A percentile compares a stretch with the other conserved stretches of the same genome.
Conservation (phyloP, 2,329 filamentous ascomycete genomes). For the Penicillium vulpinum region DNA sequence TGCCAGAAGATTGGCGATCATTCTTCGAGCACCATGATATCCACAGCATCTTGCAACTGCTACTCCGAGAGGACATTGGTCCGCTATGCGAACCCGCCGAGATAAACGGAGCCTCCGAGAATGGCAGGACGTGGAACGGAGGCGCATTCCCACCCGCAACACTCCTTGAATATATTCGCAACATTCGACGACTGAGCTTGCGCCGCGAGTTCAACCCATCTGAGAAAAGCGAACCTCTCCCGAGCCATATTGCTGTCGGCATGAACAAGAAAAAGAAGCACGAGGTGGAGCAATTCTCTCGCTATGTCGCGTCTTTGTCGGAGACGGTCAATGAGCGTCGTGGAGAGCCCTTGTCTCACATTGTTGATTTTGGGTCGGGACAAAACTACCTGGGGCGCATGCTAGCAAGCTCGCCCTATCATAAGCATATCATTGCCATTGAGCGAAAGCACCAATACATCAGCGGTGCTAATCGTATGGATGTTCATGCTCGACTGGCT, state of each 20-base stretch:
- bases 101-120: not conserved
- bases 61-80: conserved; percentile 73
- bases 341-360: conserved; percentile 66
- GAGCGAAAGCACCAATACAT: conserved; percentile 88
- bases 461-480: conserved; percentile 76
- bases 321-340: conserved; percentile 53
- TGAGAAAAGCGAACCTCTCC: conserved; percentile 54
- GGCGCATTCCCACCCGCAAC: conserved; percentile 50
- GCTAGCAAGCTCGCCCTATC: conserved; percentile 81
- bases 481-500: conserved; percentile 76
- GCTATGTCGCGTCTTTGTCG: conserved; percentile 72
- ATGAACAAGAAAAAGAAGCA: conserved; percentile 98
- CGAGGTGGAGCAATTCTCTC: conserved; percentile 88
- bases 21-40: conserved; percentile 73
- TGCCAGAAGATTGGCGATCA: conserved; percentile 76
- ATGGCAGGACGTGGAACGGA: conserved; percentile 41
- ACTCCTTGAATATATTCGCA: conserved; percentile 69
- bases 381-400: conserved; percentile 94
- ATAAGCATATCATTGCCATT: conserved; percentile 83
- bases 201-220: conserved; percentile 58
- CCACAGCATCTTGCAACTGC: conserved; percentile 73
- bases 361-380: conserved; percentile 93
- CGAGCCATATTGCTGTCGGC: conserved; percentile 73
- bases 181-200: conserved; percentile 69
- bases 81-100: conserved; percentile 30